Percentiles rank a stretch among this genome's conserved stretches.
Conservation (phyloP, 1,139 yeast genomes). For the Blastobotrys aristatus region DNA sequence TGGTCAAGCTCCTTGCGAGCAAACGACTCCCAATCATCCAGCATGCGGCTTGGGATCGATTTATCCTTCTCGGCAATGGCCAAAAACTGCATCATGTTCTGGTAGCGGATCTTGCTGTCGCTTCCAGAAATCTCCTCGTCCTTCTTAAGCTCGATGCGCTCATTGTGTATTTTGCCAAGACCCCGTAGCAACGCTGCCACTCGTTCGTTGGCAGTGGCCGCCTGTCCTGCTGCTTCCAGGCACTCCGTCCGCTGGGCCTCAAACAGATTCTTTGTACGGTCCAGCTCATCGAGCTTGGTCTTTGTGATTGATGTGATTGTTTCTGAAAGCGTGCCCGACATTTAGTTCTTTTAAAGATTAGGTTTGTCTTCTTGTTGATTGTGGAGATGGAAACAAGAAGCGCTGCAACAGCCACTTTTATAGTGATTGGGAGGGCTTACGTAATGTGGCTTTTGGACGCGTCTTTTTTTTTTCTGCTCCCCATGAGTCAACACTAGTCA, state of each 20-base stretch:
- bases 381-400: too few relatives aligned
- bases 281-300: constrained; percentile 14
- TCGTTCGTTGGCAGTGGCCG: constrained; percentile 6
- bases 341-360: too few relatives aligned
- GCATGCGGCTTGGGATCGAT: constrained; percentile 7
- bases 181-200: constrained; percentile 13
- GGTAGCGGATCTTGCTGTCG: background rate
- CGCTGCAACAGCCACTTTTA: too few relatives aligned
- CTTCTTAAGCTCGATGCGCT: constrained; percentile 9
- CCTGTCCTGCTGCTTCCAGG: constrained; percentile 9
- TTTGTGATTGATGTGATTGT: constrained; percentile 14
- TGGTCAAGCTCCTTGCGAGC: constrained; percentile 11
- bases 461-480: too few relatives aligned
- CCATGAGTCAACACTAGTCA: too few relatives aligned
- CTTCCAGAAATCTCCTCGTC: background rate
- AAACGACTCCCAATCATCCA: constrained; percentile 10
- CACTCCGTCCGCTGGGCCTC: constrained; percentile 6
- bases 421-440: too few relatives aligned
- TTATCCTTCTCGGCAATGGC: constrained; percentile 6
- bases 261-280: constrained; percentile 7
- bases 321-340: constrained; percentile 11
- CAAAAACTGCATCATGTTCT: constrained; percentile 9
- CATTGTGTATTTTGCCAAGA: constrained; percentile 12
- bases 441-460: too few relatives aligned
- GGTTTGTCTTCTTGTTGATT: too few relatives aligned